Conservation (phyloP, 228 moss, liverwort and hornwort species). For the Sphagnum fallax region DNA sequence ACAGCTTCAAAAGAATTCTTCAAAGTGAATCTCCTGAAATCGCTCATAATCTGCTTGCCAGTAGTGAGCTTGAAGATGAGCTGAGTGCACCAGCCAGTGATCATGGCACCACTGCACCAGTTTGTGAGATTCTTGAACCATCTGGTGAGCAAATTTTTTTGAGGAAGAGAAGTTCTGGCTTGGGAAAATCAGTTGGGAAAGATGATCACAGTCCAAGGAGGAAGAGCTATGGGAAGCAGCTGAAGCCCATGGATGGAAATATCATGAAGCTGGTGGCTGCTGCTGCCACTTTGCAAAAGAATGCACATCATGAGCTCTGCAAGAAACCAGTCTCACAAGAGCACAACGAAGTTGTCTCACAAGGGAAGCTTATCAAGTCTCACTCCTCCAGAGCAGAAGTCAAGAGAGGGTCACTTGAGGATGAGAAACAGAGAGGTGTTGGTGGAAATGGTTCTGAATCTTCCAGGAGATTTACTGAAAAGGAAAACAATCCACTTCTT, state of each 20-base stretch:
- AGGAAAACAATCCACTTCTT: conserved; percentile 12
- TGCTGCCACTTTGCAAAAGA: neutral
- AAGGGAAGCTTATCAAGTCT: no score
- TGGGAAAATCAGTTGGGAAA: neutral
- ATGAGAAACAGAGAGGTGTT: neutral
- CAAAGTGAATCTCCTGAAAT: no score
- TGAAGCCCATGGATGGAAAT: conserved; percentile 15
- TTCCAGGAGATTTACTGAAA: conserved; percentile 13
- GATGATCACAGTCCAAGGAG: neutral
- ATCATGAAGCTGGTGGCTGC: neutral
- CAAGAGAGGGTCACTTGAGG: neutral
- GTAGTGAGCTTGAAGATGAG: no score
- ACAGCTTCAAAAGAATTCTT: no score
- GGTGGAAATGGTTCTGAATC: neutral
- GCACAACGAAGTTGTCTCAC: neutral
- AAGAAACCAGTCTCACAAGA: no score
- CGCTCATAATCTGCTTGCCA: no score
- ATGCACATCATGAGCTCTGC: no score
- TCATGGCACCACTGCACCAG: neutral
- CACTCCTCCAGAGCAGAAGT: neutral
- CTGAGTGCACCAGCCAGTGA: no score
- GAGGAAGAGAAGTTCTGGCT: neutral
- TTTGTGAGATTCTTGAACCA: neutral
- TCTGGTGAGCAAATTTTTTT: neutral
- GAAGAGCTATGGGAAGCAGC: conserved; percentile 4